Conservation (phyloP, 1,284 basidiomycete species). For the Cryptococcus sp. region DNA sequence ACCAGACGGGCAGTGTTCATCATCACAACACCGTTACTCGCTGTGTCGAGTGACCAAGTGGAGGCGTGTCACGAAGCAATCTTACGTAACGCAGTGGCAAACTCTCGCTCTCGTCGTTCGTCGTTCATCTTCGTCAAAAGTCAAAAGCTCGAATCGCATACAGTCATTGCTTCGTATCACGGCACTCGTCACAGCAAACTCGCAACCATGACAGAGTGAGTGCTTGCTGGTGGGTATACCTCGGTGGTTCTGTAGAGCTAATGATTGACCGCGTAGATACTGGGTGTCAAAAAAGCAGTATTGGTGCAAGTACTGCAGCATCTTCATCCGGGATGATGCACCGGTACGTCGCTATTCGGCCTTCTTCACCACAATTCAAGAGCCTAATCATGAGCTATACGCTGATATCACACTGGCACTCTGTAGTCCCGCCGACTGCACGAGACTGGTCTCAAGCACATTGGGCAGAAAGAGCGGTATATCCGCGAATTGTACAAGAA, state of each 20-base stretch:
- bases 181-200: too few species aligned
- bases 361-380: not conserved
- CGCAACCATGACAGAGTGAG: slow-evolving; percentile 34
- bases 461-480: slow-evolving; percentile 89
- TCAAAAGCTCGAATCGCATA: too few species aligned
- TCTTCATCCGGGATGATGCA: slow-evolving; percentile 81
- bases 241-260: not conserved
- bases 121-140: too few species aligned
- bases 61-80: too few species aligned
- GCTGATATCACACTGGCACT: slow-evolving; percentile 3
- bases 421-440: slow-evolving; percentile 78
- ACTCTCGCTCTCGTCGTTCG: too few species aligned
- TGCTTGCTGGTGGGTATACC: not conserved
- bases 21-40: not conserved
- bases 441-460: slow-evolving; percentile 90
- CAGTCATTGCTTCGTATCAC: too few species aligned
- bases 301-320: slow-evolving; percentile 56
- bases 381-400: not conserved
- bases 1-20: not conserved
- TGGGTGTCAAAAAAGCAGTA: slow-evolving; percentile 59
- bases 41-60: too few species aligned
- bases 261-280: slow-evolving; percentile 38
- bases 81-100: too few species aligned
- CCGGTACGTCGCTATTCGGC: slow-evolving; percentile 56
- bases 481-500: slow-evolving; percentile 89